phyloP scores from a whole-genome alignment of 2,329 filamentous ascomycete genomes.

The Cladosporium sp. region DNA sequence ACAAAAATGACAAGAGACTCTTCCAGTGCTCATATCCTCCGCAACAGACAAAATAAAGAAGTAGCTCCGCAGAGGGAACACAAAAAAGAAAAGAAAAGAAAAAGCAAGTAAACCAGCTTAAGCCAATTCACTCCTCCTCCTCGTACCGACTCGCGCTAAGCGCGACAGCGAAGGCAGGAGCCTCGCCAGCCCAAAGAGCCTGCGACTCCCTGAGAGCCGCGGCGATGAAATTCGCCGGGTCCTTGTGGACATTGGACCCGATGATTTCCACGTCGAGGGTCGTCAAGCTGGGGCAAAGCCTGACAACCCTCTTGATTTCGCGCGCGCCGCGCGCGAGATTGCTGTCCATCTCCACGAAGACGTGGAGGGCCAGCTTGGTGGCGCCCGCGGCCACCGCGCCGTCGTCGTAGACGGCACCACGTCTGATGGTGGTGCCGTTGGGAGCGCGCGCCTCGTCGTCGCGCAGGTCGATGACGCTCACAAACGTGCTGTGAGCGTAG shows the following conservation, averaged over 20 bases:
- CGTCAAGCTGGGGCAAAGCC: neutral
- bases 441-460: neutral
- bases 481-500: constrained; percentile 1
- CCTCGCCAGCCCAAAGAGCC: neutral
- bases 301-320: neutral
- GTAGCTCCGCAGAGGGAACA: too few relatives aligned
- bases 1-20: neutral
- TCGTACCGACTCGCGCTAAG: neutral
- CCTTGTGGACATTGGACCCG: neutral
- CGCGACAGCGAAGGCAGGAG: too few relatives aligned
- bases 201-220: neutral
- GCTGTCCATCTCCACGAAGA: neutral
- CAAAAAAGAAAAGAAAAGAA: too few relatives aligned
- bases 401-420: constrained; percentile 3
- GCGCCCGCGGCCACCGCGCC: neutral
- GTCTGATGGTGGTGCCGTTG: neutral
- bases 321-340: neutral
- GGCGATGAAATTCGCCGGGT: neutral
- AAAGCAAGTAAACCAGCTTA: too few relatives aligned
- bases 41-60: too few relatives aligned
- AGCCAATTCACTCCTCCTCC: neutral
- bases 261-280: neutral
- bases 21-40: too few relatives aligned
- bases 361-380: neutral
- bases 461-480: constrained; percentile 1